Evolutionary conservation across 148 eudicot genomes (phyloP).

Genomic region (Nepenthes gracilis): DNA sequence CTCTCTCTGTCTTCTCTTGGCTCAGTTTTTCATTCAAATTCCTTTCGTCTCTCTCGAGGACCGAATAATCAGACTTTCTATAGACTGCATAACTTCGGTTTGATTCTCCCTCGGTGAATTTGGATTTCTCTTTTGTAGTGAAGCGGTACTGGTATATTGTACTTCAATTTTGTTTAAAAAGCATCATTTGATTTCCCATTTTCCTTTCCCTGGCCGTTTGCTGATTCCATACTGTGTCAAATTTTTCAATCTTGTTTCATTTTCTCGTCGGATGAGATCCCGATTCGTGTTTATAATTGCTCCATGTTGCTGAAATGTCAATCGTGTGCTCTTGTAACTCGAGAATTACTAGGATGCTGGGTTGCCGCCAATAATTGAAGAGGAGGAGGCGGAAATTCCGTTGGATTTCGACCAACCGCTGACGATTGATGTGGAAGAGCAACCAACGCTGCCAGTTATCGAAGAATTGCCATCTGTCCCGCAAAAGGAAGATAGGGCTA

Average conservation of each 20-base stretch:
- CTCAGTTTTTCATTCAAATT: not conserved
- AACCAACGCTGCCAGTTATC: conserved; percentile 13
- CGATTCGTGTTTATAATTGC: no score
- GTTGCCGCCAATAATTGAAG: conserved; percentile 59
- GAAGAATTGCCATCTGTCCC: conserved; percentile 43
- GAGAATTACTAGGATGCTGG: conserved; percentile 49
- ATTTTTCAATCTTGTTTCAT: no score
- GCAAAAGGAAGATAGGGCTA: conserved; percentile 57
- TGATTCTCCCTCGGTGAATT: no score
- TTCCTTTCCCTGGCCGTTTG: no score
- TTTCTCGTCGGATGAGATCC: no score
- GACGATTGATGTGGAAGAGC: conserved; percentile 6
- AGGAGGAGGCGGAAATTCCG: conserved; percentile 30
- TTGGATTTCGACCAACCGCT: conserved; percentile 8
- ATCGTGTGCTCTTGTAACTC: not conserved
- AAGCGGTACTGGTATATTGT: no score
- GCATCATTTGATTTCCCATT: no score
- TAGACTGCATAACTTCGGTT: not conserved
- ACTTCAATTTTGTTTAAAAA: no score
- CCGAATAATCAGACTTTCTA: not conserved
- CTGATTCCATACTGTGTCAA: no score
- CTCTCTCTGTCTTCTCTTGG: conserved; percentile 4
- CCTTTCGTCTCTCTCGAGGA: not conserved
- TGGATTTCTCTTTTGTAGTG: no score
- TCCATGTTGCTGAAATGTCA: no score